phyloP scores from a whole-genome alignment of 768 basidiomycete genomes.

The Chalciporus chontae region DNA sequence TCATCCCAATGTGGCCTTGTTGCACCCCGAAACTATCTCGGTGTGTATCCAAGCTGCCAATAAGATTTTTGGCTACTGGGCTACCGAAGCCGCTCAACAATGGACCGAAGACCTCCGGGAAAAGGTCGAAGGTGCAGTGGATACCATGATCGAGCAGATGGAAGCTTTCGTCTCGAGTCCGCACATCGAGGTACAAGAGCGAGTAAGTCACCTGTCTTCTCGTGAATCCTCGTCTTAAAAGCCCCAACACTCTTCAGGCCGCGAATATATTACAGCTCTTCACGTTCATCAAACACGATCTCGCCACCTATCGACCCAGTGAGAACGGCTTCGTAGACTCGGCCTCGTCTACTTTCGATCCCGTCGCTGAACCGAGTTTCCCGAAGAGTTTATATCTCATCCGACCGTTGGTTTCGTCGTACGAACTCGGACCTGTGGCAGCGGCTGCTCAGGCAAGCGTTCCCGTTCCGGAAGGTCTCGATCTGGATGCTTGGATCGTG shows the following conservation, averaged over 20 bases:
- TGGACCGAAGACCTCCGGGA: slow-evolving; percentile 76
- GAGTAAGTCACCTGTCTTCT: slow-evolving; percentile 48
- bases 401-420: slow-evolving; percentile 67
- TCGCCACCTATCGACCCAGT: slow-evolving; percentile 51
- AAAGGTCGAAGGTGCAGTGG: slow-evolving; percentile 62
- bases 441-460: slow-evolving; percentile 76
- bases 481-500: slow-evolving; percentile 85
- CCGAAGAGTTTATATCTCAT: slow-evolving; percentile 91
- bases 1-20: slow-evolving; percentile 50
- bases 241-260: slow-evolving; percentile 46
- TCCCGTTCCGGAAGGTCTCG: slow-evolving; percentile 75
- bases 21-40: slow-evolving; percentile 63
- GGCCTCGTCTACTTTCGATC: slow-evolving; percentile 37
- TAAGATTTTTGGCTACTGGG: slow-evolving; percentile 88
- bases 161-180: slow-evolving; percentile 54
- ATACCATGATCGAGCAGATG: slow-evolving; percentile 57
- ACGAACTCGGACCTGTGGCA: slow-evolving; percentile 87
- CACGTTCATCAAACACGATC: slow-evolving; percentile 71
- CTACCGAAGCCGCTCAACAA: slow-evolving; percentile 64
- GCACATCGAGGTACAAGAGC: slow-evolving; percentile 89
- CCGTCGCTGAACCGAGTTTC: slow-evolving; percentile 45
- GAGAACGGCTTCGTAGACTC: slow-evolving; percentile 35
- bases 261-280: slow-evolving; percentile 75
- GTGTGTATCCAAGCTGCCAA: slow-evolving; percentile 79
- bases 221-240: neutral